phyloP scores from a whole-genome alignment of 2,329 filamentous ascomycete species.

The Parafenestella ontariensis region DNA sequence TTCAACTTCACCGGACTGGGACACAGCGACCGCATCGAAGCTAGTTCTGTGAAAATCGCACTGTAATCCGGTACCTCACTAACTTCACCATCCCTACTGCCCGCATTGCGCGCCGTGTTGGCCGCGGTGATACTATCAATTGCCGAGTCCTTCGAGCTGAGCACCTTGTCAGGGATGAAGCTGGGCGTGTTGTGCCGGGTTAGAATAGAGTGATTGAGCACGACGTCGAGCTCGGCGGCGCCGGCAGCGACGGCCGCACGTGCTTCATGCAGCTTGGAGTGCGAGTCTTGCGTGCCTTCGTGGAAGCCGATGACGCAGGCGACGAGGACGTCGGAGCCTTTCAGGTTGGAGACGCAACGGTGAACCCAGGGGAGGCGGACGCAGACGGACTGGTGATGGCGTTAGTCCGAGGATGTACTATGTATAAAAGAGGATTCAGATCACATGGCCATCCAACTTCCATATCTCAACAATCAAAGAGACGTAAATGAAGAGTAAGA shows the following conservation, averaged over 20 bases:
- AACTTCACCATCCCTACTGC: conserved; percentile 7
- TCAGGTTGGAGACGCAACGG: conserved; percentile 58
- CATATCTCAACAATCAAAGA: too few species aligned
- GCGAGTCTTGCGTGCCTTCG: conserved; percentile 62
- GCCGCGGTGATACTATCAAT: conserved; percentile 44
- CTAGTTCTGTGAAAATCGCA: conserved; percentile 61
- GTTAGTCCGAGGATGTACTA: conserved; percentile 7
- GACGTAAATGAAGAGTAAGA: background rate
- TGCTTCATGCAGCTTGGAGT: conserved; percentile 61
- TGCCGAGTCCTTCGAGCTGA: conserved; percentile 33
- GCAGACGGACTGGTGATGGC: conserved; percentile 59
- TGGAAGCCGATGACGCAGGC: conserved; percentile 68
- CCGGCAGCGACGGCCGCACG: conserved; percentile 57
- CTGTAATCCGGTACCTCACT: conserved; percentile 52
- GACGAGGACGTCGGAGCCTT: conserved; percentile 57
- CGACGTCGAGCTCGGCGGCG: conserved; percentile 65
- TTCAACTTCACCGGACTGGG: conserved; percentile 56
- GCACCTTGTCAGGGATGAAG: conserved; percentile 6
- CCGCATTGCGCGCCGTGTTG: conserved; percentile 39
- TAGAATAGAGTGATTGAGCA: conserved; percentile 62
- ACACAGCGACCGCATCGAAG: conserved; percentile 59
- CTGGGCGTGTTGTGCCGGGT: conserved; percentile 34
- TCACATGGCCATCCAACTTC: too few species aligned
- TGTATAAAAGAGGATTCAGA: background rate
- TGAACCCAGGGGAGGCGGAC: conserved; percentile 62